Conservation (phyloP, 257 asterid genomes). For the Solanum neorickii region DNA sequence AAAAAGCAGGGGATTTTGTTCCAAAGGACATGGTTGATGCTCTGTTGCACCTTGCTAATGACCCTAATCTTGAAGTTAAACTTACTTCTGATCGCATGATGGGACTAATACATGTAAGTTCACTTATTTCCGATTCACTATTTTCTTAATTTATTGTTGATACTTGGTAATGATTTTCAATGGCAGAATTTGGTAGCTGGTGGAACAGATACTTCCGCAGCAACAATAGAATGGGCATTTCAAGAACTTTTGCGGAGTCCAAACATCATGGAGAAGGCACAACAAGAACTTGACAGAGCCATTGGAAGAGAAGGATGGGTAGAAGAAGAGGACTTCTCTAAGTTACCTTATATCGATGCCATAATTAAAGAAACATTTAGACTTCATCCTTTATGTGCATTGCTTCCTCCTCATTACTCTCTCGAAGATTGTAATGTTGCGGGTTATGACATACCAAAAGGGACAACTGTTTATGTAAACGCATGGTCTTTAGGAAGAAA, state of each 20-base stretch:
- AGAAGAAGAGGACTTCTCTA: neutral
- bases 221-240: slow-evolving; percentile 21
- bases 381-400: neutral
- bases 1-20: neutral
- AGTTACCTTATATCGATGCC: neutral
- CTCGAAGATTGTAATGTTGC: neutral
- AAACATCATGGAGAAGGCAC: neutral
- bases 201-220: slow-evolving; percentile 17
- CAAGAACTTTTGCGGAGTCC: slow-evolving; percentile 18
- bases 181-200: slow-evolving; percentile 10
- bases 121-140: too few species aligned
- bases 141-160: too few species aligned
- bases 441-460: neutral
- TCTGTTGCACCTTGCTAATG: neutral
- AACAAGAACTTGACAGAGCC: neutral
- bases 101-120: neutral
- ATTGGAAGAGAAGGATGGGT: neutral
- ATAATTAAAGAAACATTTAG: neutral
- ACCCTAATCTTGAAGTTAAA: neutral
- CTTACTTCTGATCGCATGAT: neutral
- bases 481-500: neutral
- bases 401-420: neutral
- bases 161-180: neutral
- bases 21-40: neutral
- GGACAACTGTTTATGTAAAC: neutral